Percentiles rank a stretch among this genome's conserved stretches.
Evolutionary conservation across 345 rosid species (phyloP).

Genomic region (Leavenworthia alabamica): DNA sequence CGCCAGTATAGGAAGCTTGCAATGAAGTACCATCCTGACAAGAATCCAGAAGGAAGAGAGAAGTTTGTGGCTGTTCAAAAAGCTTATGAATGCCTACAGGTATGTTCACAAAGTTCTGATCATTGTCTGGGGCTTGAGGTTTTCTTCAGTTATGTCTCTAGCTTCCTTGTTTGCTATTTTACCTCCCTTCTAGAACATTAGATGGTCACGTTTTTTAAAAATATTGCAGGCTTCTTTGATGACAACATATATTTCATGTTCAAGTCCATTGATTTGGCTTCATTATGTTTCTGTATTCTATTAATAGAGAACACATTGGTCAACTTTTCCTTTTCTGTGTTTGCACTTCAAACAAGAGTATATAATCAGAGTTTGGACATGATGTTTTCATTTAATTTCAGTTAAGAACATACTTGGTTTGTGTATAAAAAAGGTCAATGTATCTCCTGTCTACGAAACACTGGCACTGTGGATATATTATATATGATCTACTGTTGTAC

Average conservation of each 20-base stretch:
- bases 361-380: not conserved
- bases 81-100: conserved; percentile 99
- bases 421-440: not conserved
- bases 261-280: conserved; percentile 12
- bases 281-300: not conserved
- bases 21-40: conserved; percentile 98
- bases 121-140: not conserved
- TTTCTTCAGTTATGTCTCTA: not conserved
- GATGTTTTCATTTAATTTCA: not conserved
- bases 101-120: conserved; percentile 26
- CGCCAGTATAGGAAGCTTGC: conserved; percentile 99
- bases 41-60: conserved; percentile 98
- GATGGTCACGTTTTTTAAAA: not conserved
- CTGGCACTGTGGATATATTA: not conserved
- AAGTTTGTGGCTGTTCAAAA: conserved; percentile 95
- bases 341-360: not conserved
- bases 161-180: not conserved
- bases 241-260: not conserved
- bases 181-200: conserved; percentile 7
- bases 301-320: not conserved
- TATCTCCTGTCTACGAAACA: conserved; percentile 1
- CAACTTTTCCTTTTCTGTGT: not conserved
- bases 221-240: not conserved
- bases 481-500: not conserved
- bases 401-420: not conserved